Percentiles rank a stretch among this genome's conserved stretches.
Conservation (phyloP, 164 flowering plant genomes). For the Kalanchoe fedtschenkoi region DNA sequence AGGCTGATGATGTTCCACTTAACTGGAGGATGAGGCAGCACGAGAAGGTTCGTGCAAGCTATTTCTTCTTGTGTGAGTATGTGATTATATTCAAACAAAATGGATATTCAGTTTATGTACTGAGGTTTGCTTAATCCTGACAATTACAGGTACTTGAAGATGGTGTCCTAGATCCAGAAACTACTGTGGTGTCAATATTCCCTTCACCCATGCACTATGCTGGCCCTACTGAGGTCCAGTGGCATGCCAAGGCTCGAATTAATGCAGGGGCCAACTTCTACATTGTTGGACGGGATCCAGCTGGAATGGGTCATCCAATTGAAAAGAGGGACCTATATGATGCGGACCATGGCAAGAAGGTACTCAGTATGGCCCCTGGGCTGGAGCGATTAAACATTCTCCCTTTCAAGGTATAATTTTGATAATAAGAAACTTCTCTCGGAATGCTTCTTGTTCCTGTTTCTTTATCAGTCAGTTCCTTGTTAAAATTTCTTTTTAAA, state of each 20-base stretch:
- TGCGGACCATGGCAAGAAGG: conserved; percentile 93
- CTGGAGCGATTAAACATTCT: conserved; percentile 79
- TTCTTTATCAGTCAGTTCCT: no score
- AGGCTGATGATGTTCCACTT: conserved; percentile 93
- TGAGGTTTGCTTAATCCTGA: not conserved
- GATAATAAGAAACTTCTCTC: no score
- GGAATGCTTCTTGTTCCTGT: no score
- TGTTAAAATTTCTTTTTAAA: no score
- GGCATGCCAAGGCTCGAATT: conserved; percentile 96
- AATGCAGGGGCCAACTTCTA: conserved; percentile 98
- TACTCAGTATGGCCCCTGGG: conserved; percentile 95
- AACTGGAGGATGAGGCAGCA: conserved; percentile 89
- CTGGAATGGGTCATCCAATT: conserved; percentile 89
- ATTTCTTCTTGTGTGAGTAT: not conserved
- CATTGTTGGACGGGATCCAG: conserved; percentile 97
- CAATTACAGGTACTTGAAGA: conserved; percentile 71
- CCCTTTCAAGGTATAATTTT: conserved; percentile 90
- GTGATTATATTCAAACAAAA: not conserved
- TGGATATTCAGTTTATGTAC: not conserved
- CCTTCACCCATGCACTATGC: conserved; percentile 99
- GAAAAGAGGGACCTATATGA: conserved; percentile 86
- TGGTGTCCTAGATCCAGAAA: conserved; percentile 90
- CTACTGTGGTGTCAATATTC: conserved; percentile 82
- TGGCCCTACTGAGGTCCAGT: conserved; percentile 97
- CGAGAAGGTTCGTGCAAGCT: conserved; percentile 43